These are phyloP conservation scores for Hypoxylon sp. DNA, from an alignment of 2,329 filamentous ascomycete genomes.

Conservation along the genomic window DNA sequence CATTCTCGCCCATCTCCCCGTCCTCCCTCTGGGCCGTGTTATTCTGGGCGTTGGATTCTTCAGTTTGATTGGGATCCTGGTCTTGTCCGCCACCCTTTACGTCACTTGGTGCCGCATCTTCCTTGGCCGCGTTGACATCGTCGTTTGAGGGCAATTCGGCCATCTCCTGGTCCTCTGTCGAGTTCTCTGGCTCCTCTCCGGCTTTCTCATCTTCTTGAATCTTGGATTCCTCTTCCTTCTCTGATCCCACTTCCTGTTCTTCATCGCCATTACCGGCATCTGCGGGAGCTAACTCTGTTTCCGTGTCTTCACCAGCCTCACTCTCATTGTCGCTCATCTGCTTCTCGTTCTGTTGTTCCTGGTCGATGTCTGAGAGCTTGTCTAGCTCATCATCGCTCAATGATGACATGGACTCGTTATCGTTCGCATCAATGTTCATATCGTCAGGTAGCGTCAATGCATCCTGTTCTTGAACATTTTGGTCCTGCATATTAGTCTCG, in stretches of 20 bases:
- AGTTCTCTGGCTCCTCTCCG: conserved; percentile 44
- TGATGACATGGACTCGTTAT: conserved; percentile 60
- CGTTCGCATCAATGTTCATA: conserved; percentile 79
- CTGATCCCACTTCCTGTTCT: conserved; percentile 59
- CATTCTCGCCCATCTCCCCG: conserved; percentile 70
- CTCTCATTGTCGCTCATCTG: conserved; percentile 51
- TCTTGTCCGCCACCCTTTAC: conserved; percentile 70
- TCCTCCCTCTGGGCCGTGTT: conserved; percentile 71
- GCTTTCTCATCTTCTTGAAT: conserved; percentile 48
- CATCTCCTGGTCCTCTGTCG: conserved; percentile 46
- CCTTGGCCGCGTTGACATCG: conserved; percentile 60
- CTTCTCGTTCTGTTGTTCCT: conserved; percentile 55
- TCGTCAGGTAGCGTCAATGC: conserved; percentile 86
- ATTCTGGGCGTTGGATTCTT: conserved; percentile 67
- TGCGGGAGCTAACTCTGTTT: conserved; percentile 52
- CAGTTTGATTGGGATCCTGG: conserved; percentile 67
- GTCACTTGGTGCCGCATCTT: conserved; percentile 71
- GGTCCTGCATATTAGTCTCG: conserved; percentile 69
- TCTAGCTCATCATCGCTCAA: conserved; percentile 65
- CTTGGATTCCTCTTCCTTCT: conserved; percentile 45
- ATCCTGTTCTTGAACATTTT: conserved; percentile 82
- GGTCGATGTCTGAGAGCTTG: conserved; percentile 60
- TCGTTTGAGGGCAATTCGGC: conserved; percentile 47
- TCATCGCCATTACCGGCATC: conserved; percentile 63
- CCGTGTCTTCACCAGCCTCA: conserved; percentile 55